phyloP scores from a whole-genome alignment of 192 early-diverging fungal genomes.

The Allomyces arbusculus region DNA sequence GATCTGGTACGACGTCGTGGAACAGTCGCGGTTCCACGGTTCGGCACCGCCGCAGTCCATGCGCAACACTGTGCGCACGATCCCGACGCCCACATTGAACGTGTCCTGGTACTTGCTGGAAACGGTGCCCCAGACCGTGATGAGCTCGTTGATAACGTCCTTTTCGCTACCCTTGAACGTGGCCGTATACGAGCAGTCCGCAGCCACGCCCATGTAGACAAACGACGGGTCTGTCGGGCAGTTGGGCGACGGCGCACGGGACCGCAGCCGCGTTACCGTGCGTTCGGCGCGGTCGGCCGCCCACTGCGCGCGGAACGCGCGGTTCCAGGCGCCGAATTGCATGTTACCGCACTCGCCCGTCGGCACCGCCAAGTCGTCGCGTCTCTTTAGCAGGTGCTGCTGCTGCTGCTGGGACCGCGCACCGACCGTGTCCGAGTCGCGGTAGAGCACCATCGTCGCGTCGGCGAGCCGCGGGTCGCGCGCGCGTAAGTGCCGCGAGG shows the following conservation, averaged over 20 bases:
- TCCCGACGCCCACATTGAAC: not conserved
- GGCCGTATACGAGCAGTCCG: not conserved
- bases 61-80: not conserved
- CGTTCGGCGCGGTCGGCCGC: no score
- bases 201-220: not conserved
- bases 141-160: not conserved
- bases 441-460: conserved; percentile 32
- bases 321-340: no score
- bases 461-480: conserved; percentile 5
- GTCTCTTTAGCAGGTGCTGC: no score
- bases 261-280: no score
- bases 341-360: no score
- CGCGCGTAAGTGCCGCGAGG: conserved; percentile 11
- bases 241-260: no score
- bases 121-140: not conserved
- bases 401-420: no score
- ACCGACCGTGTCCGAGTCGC: conserved; percentile 25
- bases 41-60: not conserved
- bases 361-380: no score
- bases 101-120: not conserved
- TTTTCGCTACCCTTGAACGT: not conserved
- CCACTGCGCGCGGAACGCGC: no score
- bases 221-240: not conserved
- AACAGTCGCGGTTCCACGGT: not conserved
- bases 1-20: not conserved